Evolutionary conservation across 768 basidiomycete species (phyloP).

Genomic region (Boletellus ananas): DNA sequence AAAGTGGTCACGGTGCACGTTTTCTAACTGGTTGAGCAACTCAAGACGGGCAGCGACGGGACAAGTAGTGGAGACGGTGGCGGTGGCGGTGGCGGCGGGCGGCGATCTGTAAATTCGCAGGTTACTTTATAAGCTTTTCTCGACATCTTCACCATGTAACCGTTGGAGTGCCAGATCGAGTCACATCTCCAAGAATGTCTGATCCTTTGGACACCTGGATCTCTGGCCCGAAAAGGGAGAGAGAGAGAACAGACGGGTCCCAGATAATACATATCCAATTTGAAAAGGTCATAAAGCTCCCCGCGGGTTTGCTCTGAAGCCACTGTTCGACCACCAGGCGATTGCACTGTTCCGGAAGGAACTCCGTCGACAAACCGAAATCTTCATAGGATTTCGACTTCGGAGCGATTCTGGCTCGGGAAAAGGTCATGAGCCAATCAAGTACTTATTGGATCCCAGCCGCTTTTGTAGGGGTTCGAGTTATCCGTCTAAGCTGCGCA

Average conservation of each 20-base stretch:
- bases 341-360: conserved; percentile 7
- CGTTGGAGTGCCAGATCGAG: too few species aligned
- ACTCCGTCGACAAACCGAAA: conserved; percentile 32
- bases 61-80: too few species aligned
- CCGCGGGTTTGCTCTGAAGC: conserved; percentile 20
- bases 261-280: conserved; percentile 26
- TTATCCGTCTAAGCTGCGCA: conserved; percentile 25
- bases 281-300: conserved; percentile 29
- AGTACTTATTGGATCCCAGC: conserved; percentile 22
- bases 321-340: conserved; percentile 10
- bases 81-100: too few species aligned
- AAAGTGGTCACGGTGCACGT: too few species aligned
- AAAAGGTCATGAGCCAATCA: conserved; percentile 12
- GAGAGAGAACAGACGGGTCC: conserved; percentile 18
- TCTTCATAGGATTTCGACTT: conserved; percentile 26
- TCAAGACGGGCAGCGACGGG: too few species aligned
- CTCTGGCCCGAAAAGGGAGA: neutral
- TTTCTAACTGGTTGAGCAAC: too few species aligned
- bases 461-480: conserved; percentile 20
- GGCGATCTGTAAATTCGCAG: too few species aligned
- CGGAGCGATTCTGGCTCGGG: conserved; percentile 21
- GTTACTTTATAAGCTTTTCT: too few species aligned
- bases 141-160: too few species aligned
- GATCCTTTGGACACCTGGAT: conserved; percentile 4
- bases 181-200: neutral